Evolutionary conservation across 1,139 yeast genomes (phyloP).

Genomic region (Taphrina populina): DNA sequence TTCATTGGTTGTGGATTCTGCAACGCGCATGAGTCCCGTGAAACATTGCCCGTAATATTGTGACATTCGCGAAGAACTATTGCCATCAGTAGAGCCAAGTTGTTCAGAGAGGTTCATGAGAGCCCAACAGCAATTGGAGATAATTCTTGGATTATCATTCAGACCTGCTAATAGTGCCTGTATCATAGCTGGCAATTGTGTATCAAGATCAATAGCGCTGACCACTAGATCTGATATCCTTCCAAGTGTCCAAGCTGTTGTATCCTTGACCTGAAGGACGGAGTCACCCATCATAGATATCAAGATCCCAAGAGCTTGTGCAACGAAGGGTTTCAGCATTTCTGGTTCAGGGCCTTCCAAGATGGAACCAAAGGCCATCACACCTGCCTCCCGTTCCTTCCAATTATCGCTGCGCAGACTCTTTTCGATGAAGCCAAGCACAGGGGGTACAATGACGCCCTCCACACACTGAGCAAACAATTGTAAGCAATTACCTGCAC

Average conservation of each 20-base stretch:
- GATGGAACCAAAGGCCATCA: conserved; percentile 97
- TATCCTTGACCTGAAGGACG: conserved; percentile 83
- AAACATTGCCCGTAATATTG: conserved; percentile 67
- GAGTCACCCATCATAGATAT: conserved; percentile 70
- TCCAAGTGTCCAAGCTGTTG: conserved; percentile 98
- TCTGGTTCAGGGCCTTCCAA: conserved; percentile 89
- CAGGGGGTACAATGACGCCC: conserved; percentile 78
- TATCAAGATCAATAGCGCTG: conserved; percentile 66
- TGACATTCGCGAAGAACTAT: conserved; percentile 65
- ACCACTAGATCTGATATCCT: conserved; percentile 87
- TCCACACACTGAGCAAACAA: conserved; percentile 89
- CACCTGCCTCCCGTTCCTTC: conserved; percentile 95
- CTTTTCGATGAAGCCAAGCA: conserved; percentile 75
- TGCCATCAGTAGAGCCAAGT: conserved; percentile 55
- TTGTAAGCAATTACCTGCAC: conserved; percentile 96
- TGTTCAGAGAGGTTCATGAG: conserved; percentile 88
- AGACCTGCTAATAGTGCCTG: conserved; percentile 74
- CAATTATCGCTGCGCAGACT: conserved; percentile 64
- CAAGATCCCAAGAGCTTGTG: conserved; percentile 79
- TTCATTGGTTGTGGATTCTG: conserved; percentile 68
- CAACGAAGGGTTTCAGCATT: conserved; percentile 64
- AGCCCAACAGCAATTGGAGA: conserved; percentile 97
- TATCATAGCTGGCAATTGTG: conserved; percentile 66
- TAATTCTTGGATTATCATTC: conserved; percentile 84
- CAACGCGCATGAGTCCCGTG: conserved; percentile 65